A percentile compares a stretch with the other conserved stretches of the same genome.
phyloP scores from a whole-genome alignment of 345 rosid genomes.

The Citrus cavaleriei region DNA sequence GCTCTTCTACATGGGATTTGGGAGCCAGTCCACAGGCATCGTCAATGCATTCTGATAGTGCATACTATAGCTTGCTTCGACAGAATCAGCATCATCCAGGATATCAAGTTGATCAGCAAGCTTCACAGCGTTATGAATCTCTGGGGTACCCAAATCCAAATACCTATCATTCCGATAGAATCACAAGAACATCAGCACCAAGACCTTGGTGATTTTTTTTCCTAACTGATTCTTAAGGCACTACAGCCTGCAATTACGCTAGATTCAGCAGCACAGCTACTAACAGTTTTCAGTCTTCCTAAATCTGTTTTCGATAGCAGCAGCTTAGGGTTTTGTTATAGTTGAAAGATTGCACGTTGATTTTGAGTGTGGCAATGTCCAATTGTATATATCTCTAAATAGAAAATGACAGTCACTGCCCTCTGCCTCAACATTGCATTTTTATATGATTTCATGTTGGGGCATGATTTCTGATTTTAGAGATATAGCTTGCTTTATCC shows the following conservation, averaged over 20 bases:
- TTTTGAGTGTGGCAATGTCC: slow-evolving; percentile 17
- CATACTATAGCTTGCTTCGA: slow-evolving; percentile 16
- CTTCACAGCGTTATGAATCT: slow-evolving; percentile 22
- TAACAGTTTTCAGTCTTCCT: slow-evolving; percentile 4
- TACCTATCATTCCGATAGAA: slow-evolving; percentile 17
- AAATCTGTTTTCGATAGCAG: slow-evolving; percentile 6
- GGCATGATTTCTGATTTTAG: slow-evolving; percentile 8
- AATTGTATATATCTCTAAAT: slow-evolving; percentile 26
- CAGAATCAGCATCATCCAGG: slow-evolving; percentile 23
- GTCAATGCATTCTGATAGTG: slow-evolving; percentile 11
- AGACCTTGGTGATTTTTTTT: slow-evolving; percentile 16
- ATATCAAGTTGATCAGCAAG: slow-evolving; percentile 28
- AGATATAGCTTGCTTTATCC: neutral
- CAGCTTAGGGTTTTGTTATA: slow-evolving; percentile 14
- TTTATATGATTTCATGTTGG: slow-evolving; percentile 3
- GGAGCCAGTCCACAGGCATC: slow-evolving; percentile 21
- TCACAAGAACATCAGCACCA: slow-evolving; percentile 18
- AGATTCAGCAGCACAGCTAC: slow-evolving; percentile 22
- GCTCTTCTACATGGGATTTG: slow-evolving; percentile 21
- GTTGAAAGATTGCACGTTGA: neutral
- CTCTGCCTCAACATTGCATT: slow-evolving; percentile 18
- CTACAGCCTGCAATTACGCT: slow-evolving; percentile 13
- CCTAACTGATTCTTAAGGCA: slow-evolving; percentile 12
- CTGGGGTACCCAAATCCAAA: slow-evolving; percentile 12
- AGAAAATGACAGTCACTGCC: slow-evolving; percentile 2